These are phyloP conservation scores for Ogataea paraovalis DNA, from an alignment of 805 yeast genomes.

Conservation along the genomic window DNA sequence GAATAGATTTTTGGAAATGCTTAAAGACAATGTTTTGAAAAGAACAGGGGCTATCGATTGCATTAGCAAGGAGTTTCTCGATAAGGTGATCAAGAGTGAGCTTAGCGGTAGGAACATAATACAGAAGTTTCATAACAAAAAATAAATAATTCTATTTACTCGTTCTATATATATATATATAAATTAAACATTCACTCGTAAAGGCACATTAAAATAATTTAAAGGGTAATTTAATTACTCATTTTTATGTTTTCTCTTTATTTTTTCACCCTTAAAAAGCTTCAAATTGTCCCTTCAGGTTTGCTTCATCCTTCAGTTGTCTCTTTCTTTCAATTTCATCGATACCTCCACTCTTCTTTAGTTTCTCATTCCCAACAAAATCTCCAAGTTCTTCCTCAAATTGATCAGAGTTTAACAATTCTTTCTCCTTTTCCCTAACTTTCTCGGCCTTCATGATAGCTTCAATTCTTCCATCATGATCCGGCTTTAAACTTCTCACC, in stretches of 20 bases:
- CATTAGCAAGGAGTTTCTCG: neutral
- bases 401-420: slow-evolving; percentile 50
- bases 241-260: neutral
- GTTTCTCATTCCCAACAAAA: slow-evolving; percentile 72
- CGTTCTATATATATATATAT: no score
- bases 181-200: no score
- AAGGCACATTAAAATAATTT: no score
- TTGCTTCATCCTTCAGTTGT: slow-evolving; percentile 63
- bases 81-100: neutral
- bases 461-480: slow-evolving; percentile 79
- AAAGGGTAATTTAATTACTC: no score
- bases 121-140: no score
- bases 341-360: slow-evolving; percentile 84
- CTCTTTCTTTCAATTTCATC: slow-evolving; percentile 78
- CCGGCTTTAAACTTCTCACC: slow-evolving; percentile 74
- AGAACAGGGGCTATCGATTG: neutral
- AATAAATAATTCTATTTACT: no score
- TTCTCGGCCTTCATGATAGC: slow-evolving; percentile 89
- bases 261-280: slow-evolving; percentile 2
- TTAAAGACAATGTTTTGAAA: neutral
- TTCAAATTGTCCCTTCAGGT: slow-evolving; percentile 51
- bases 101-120: neutral
- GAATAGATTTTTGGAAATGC: slow-evolving; percentile 2
- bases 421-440: slow-evolving; percentile 67
- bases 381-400: slow-evolving; percentile 83